Base-by-base conservation (phyloP, 805 yeast genomes). In the Ogataea trehaloabstinens region DNA sequence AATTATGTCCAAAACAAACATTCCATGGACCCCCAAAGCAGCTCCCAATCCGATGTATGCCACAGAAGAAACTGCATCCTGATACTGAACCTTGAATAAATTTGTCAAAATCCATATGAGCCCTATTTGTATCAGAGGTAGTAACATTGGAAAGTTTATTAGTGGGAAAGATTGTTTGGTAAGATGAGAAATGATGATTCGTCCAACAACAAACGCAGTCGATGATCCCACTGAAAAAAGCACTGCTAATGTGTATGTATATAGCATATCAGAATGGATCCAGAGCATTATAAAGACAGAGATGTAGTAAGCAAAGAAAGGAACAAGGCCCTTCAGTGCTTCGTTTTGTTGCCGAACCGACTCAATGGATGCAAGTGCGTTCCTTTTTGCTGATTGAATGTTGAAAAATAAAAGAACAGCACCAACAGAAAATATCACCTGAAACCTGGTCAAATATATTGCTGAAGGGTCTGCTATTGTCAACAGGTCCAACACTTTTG, bases 141-240 rank as follows among this genome's bases (percentile, higher is more conserved):
- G 69, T 25, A 77, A 70, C 69, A 80, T 77, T 31, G 95, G 85
- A 21, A 85, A 70, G 35, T 87, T 85, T 47, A 74, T 52, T 57
- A 69, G 64, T 34, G 98, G 97, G 70, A 85, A 89, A 11, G 67
- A 63, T 60, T 85, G 95, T 35, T 74, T 65, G 1, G 96, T 86
- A 49, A 91, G 75, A 60, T 90, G 98, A 2, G 87, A 90, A 40
- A 83, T 70, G 53, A 90, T 90, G 46, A 90, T 87, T 57, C 93
- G 77, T 4, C 97, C 97, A n/a, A 91, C 97, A 3, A 78, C 70
- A 54, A 85, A 83, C 1, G 98, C 96, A 49, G 84, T 64, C 1
- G 85, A 74, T 36, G 83, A 70, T 1, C 95, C 95, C 53, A 85
- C 78, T 20, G 90, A 75, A 33, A 84, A 55, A 17, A 81, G 66